phyloP scores from a whole-genome alignment of 2,329 filamentous ascomycete genomes.

The Aspergillus unguis region DNA sequence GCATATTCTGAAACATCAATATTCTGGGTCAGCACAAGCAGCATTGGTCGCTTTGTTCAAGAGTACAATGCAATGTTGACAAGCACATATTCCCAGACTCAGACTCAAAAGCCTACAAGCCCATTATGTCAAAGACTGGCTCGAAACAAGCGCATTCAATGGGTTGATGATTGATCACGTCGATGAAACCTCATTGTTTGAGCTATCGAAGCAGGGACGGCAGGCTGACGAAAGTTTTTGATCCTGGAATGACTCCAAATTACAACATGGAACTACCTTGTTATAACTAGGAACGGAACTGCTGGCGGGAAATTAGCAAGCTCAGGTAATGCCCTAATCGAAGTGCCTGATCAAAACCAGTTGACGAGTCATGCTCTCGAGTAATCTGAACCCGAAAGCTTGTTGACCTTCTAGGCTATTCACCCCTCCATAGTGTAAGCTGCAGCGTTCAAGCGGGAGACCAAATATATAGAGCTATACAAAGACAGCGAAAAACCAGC shows the following conservation, averaged over 20 bases:
- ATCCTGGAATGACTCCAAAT: constrained; percentile 9
- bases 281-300: constrained; percentile 14
- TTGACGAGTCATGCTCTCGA: constrained; percentile 5
- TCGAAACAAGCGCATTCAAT: constrained; percentile 11
- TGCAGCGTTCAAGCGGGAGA: constrained; percentile 14
- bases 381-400: constrained; percentile 11
- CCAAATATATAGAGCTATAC: too few species aligned
- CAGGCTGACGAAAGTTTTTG: not conserved
- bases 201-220: not conserved
- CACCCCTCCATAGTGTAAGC: constrained; percentile 15
- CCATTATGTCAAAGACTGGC: constrained; percentile 12
- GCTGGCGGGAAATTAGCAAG: constrained; percentile 14
- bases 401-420: constrained; percentile 6
- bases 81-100: constrained; percentile 3
- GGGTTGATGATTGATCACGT: constrained; percentile 21
- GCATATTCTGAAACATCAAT: constrained; percentile 4
- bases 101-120: constrained; percentile 7
- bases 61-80: constrained; percentile 8
- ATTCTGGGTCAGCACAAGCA: constrained; percentile 16
- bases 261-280: constrained; percentile 1
- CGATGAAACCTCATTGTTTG: constrained; percentile 17
- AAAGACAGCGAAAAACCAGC: constrained; percentile 13
- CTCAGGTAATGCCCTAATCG: constrained; percentile 2
- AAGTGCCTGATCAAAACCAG: constrained; percentile 12
- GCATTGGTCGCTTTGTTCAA: constrained; percentile 12